A percentile compares a stretch with the other conserved stretches of the same genome.
Conservation (phyloP, 306 rosid genomes). For the Citrullus colocynthis region DNA sequence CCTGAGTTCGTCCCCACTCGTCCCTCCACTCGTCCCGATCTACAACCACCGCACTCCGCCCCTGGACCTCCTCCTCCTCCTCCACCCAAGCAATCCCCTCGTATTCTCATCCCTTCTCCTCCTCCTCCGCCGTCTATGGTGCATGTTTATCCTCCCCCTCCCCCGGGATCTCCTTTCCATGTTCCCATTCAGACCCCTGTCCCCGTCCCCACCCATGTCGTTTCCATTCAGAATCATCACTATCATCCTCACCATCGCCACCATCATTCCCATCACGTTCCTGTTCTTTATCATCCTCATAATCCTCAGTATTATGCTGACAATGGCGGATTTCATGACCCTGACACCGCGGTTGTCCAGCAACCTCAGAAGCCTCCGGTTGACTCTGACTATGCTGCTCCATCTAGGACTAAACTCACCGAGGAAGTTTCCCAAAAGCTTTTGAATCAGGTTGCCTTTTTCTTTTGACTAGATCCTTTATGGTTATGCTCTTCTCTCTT, state of each 20-base stretch:
- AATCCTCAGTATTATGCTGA: conserved; percentile 26
- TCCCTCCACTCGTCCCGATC: conserved; percentile 36
- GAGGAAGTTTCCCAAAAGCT: conserved; percentile 62
- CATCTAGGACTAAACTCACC: conserved; percentile 46
- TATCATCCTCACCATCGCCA: conserved; percentile 18
- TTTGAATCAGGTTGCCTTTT: conserved; percentile 59
- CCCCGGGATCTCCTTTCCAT: conserved; percentile 30
- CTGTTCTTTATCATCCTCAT: conserved; percentile 42
- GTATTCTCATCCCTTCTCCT: conserved; percentile 29
- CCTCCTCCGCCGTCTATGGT: conserved; percentile 28
- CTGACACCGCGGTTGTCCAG: conserved; percentile 25
- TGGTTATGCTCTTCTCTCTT: background rate
- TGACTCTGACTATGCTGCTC: conserved; percentile 33
- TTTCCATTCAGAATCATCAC: conserved; percentile 36
- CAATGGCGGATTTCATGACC: conserved; percentile 22
- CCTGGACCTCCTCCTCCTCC: conserved; percentile 26
- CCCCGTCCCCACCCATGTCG: conserved; percentile 26
- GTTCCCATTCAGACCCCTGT: conserved; percentile 40
- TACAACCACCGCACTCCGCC: conserved; percentile 14
- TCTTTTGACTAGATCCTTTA: background rate
- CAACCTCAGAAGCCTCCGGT: conserved; percentile 24
- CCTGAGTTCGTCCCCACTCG: conserved; percentile 71
- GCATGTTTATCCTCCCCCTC: conserved; percentile 41
- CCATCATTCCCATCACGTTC: conserved; percentile 28
- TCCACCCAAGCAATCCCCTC: conserved; percentile 16